Evolutionary conservation across 2,329 filamentous ascomycete genomes (phyloP).

Genomic region (Sporothrix dimorphospora): DNA sequence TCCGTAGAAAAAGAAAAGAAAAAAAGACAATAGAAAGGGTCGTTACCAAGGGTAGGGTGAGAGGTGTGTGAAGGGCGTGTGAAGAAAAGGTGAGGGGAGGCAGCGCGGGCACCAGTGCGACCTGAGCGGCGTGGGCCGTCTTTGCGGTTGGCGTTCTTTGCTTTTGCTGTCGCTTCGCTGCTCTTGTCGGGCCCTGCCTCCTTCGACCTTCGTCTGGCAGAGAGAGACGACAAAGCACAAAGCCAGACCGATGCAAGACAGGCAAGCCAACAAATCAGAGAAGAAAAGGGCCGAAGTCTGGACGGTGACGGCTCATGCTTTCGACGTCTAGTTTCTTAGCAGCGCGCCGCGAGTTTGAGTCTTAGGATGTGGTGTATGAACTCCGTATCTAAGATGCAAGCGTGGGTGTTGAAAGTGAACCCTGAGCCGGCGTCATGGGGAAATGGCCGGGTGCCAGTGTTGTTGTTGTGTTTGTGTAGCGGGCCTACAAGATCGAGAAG

Average conservation of each 20-base stretch:
- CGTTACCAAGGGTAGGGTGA: background rate
- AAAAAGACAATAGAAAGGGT: background rate
- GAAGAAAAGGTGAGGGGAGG: background rate
- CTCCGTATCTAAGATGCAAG: background rate
- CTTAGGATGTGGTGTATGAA: background rate
- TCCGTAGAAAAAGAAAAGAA: background rate
- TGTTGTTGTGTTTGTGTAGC: background rate
- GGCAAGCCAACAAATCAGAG: background rate
- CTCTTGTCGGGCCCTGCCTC: background rate
- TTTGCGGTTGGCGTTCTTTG: background rate
- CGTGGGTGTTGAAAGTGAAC: background rate
- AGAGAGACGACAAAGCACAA: background rate
- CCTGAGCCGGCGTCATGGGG: background rate
- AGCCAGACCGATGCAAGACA: background rate
- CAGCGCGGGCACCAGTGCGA: slow-evolving; percentile 24
- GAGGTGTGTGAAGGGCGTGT: background rate
- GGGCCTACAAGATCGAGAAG: background rate
- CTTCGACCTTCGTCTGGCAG: background rate
- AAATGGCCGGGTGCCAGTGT: background rate
- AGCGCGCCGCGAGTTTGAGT: background rate
- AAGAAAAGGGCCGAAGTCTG: slow-evolving; percentile 13
- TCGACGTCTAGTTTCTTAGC: background rate
- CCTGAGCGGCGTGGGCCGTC: background rate
- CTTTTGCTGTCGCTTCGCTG: background rate
- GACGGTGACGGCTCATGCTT: background rate